A percentile compares a stretch with the other conserved stretches of the same genome.
These are phyloP conservation scores for Endoconidiophora laricicola DNA, from an alignment of 2,329 filamentous ascomycete species.

Conservation along the genomic window DNA sequence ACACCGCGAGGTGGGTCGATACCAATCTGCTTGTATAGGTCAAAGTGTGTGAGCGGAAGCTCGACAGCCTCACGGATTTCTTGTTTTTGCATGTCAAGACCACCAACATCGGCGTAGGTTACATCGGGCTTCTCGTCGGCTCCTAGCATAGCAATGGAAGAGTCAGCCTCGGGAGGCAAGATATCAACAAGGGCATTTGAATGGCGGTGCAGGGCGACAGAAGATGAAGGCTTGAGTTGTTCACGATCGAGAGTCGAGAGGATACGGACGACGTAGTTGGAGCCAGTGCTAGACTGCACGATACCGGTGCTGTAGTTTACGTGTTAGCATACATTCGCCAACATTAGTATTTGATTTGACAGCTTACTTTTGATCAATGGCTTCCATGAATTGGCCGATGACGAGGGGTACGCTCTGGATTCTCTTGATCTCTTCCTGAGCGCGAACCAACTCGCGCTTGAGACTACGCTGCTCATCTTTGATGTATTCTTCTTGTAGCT, in stretches of 20 bases:
- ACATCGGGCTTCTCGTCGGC: constrained; percentile 96
- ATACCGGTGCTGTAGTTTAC: constrained; percentile 67
- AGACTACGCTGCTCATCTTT: constrained; percentile 98
- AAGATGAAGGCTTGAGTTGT: constrained; percentile 92
- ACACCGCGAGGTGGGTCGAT: constrained; percentile 96
- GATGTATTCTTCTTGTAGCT: constrained; percentile 98
- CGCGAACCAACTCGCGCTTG: constrained; percentile 90
- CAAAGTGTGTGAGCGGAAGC: constrained; percentile 89
- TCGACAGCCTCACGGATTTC: constrained; percentile 97
- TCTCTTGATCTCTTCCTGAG: constrained; percentile 98
- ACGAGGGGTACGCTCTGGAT: constrained; percentile 97
- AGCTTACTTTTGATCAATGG: constrained; percentile 91
- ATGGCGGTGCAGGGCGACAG: constrained; percentile 92
- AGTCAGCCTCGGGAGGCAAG: constrained; percentile 94
- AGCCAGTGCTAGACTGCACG: constrained; percentile 93
- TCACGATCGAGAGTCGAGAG: constrained; percentile 96
- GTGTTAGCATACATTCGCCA: not conserved
- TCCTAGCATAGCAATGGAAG: constrained; percentile 95
- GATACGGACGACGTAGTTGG: constrained; percentile 97
- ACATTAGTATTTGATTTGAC: too few species aligned
- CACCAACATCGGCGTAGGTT: constrained; percentile 93
- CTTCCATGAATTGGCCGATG: constrained; percentile 99
- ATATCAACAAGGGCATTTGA: constrained; percentile 98
- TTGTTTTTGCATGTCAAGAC: constrained; percentile 98
- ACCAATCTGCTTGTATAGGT: constrained; percentile 97